Percentiles rank a stretch among this genome's conserved stretches.
These are phyloP conservation scores for Aspergillus brunneoviolaceus DNA, from an alignment of 2,329 filamentous ascomycete genomes.

Conservation along the genomic window DNA sequence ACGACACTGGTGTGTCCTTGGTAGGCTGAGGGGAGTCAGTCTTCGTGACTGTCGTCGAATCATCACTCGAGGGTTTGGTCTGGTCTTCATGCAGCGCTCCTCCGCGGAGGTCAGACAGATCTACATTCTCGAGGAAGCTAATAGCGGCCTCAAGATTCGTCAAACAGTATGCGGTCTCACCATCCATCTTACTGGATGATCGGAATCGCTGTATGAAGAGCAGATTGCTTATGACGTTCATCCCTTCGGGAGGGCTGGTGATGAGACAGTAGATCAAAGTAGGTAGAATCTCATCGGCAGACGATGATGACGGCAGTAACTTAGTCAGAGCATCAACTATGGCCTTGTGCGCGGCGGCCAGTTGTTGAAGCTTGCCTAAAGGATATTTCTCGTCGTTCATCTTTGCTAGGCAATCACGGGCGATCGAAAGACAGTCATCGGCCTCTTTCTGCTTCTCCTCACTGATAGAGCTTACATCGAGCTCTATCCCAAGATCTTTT, in stretches of 20 bases:
- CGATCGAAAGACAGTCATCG: constrained; percentile 67
- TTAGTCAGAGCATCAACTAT: constrained; percentile 83
- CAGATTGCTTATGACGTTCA: constrained; percentile 92
- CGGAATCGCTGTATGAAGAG: constrained; percentile 92
- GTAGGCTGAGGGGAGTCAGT: constrained; percentile 25
- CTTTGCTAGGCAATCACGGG: constrained; percentile 67
- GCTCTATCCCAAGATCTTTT: constrained; percentile 77
- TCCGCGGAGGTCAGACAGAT: constrained; percentile 80
- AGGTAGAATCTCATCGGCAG: constrained; percentile 93
- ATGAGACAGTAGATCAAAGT: constrained; percentile 96
- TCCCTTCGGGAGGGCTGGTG: constrained; percentile 78
- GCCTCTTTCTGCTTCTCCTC: constrained; percentile 67
- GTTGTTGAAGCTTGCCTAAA: constrained; percentile 82
- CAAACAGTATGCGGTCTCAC: constrained; percentile 92
- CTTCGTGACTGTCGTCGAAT: constrained; percentile 27
- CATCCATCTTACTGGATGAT: constrained; percentile 79
- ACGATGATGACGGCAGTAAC: constrained; percentile 70
- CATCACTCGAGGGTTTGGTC: constrained; percentile 51
- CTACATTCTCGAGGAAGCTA: constrained; percentile 91
- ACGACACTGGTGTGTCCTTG: constrained; percentile 28
- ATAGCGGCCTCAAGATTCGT: constrained; percentile 95
- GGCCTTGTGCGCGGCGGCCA: constrained; percentile 86
- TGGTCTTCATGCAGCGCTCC: constrained; percentile 73
- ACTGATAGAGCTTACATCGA: constrained; percentile 56
- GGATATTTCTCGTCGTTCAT: constrained; percentile 90